phyloP scores from a whole-genome alignment of 805 yeast genomes.

The Brettanomyces sp. region DNA sequence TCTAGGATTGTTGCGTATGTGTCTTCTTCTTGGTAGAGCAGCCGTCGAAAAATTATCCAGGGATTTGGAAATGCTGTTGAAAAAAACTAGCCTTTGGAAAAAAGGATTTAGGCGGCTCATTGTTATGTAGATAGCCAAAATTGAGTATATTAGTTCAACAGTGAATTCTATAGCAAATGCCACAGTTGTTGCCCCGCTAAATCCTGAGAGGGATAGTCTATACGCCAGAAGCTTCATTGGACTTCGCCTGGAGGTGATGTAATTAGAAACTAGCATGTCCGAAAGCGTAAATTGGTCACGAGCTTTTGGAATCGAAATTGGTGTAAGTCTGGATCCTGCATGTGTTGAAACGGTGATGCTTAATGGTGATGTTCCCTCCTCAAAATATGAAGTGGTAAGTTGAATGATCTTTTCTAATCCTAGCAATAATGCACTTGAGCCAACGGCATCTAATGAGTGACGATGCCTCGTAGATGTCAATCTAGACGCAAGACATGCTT shows the following conservation, averaged over 20 bases:
- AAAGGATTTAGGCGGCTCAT: constrained; percentile 21
- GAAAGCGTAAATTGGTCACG: constrained; percentile 1
- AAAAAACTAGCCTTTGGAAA: constrained; percentile 10
- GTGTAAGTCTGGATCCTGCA: neutral
- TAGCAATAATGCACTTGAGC: constrained; percentile 15
- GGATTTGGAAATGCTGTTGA: constrained; percentile 10
- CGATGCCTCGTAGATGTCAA: constrained; percentile 22
- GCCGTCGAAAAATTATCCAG: constrained; percentile 11
- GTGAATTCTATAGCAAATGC: constrained; percentile 19
- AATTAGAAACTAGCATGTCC: constrained; percentile 9
- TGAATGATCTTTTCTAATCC: constrained; percentile 9
- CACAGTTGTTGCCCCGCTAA: constrained; percentile 8
- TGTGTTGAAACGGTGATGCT: neutral
- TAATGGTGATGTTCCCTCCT: neutral
- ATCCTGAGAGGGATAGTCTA: constrained; percentile 12
- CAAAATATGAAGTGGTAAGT: constrained; percentile 4
- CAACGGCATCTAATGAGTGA: constrained; percentile 20
- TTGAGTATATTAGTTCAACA: constrained; percentile 19
- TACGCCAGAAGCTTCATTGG: constrained; percentile 15
- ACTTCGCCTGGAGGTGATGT: constrained; percentile 12
- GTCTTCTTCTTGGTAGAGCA: constrained; percentile 8
- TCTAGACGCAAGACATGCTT: constrained; percentile 26
- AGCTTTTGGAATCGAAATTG: neutral
- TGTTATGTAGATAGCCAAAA: constrained; percentile 22
- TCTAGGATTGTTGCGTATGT: neutral